phyloP scores from a whole-genome alignment of 345 rosid genomes.

The Aegle marmelos region DNA sequence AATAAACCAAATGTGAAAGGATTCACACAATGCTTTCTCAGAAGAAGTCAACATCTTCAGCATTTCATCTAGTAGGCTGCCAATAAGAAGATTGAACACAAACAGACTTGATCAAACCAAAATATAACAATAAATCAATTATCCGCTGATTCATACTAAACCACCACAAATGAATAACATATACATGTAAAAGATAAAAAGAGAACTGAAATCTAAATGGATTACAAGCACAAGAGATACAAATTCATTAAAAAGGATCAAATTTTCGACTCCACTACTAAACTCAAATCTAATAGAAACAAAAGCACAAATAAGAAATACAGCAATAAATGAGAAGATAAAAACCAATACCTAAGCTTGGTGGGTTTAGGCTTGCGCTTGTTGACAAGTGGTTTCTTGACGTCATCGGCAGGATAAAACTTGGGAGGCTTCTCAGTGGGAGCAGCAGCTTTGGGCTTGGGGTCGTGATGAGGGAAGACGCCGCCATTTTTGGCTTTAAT shows the following conservation, averaged over 20 bases:
- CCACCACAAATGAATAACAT: background rate
- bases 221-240: background rate
- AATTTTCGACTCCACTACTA: background rate
- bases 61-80: too few species aligned
- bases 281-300: background rate
- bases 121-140: background rate
- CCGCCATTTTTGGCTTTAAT: slow-evolving; percentile 74
- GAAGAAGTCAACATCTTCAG: background rate
- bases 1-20: background rate
- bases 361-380: slow-evolving; percentile 62
- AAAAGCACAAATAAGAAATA: background rate
- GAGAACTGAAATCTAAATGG: background rate
- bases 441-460: slow-evolving; percentile 40
- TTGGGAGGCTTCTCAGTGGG: slow-evolving; percentile 52
- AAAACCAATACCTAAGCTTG: slow-evolving; percentile 49
- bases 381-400: slow-evolving; percentile 58
- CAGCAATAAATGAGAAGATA: background rate
- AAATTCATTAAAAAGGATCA: background rate
- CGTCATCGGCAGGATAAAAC: slow-evolving; percentile 73
- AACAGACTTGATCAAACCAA: background rate
- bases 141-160: background rate
- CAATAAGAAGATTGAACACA: background rate
- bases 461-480: slow-evolving; percentile 60
- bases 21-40: background rate
- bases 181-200: background rate